Evolutionary conservation across 768 basidiomycete species (phyloP).

Genomic region (Termitomyces sp.): DNA sequence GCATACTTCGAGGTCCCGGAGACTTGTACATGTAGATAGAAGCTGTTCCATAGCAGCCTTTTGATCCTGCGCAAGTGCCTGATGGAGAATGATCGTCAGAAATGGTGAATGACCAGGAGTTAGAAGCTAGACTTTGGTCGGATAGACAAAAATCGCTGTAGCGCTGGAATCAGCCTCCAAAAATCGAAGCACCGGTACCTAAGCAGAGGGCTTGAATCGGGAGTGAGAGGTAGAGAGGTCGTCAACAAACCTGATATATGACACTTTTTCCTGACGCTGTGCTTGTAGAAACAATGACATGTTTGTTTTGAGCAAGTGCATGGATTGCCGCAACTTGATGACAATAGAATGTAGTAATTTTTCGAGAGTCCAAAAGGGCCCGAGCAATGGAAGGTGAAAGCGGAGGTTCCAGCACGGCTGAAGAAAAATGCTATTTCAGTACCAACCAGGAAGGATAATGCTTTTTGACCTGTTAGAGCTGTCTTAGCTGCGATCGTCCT

Average conservation of each 20-base stretch:
- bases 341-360: slow-evolving; percentile 63
- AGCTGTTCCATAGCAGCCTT: slow-evolving; percentile 66
- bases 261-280: slow-evolving; percentile 90
- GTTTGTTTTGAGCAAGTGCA: slow-evolving; percentile 49
- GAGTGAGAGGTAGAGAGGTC: background rate
- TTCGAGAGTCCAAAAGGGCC: slow-evolving; percentile 56
- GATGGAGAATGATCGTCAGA: background rate
- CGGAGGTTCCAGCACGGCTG: slow-evolving; percentile 50
- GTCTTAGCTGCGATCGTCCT: slow-evolving; percentile 51
- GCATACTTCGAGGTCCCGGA: slow-evolving; percentile 57
- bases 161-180: slow-evolving; percentile 58
- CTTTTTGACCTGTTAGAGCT: slow-evolving; percentile 41
- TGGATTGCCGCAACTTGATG: slow-evolving; percentile 74
- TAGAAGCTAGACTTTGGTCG: slow-evolving; percentile 65
- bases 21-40: slow-evolving; percentile 52
- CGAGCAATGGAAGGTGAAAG: slow-evolving; percentile 54
- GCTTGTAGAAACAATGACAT: slow-evolving; percentile 87
- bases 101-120: background rate
- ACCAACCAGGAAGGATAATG: background rate
- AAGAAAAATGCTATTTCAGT: background rate
- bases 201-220: background rate
- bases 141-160: slow-evolving; percentile 84
- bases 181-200: slow-evolving; percentile 71
- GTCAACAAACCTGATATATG: slow-evolving; percentile 66
- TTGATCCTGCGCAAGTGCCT: slow-evolving; percentile 93